Evolutionary conservation across 192 early-diverging fungal genomes (phyloP), one percentile per base, ranked within the genome.

Genomic region (Phycomyces blakesleeanus): DNA sequence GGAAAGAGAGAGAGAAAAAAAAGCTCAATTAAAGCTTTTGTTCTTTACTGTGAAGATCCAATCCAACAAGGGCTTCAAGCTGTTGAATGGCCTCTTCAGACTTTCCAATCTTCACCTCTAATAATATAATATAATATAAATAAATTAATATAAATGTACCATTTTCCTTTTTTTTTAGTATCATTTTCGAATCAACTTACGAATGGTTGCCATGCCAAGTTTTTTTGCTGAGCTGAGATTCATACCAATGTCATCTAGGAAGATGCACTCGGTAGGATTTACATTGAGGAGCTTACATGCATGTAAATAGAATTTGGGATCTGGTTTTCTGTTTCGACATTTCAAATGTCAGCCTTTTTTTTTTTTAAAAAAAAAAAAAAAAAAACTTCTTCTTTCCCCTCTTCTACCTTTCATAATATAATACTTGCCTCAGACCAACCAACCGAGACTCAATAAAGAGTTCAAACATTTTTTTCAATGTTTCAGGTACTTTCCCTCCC

Each of bases 321-420:
- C 92, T 1, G 93, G 93, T 68, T 95, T 95, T 51, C 91, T 78
- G 63, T n/a, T n/a, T n/a, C n/a, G n/a, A n/a, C n/a, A n/a, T n/a
- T n/a, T n/a, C n/a, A n/a, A n/a, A n/a, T n/a, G n/a, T n/a, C n/a
- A n/a, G n/a, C n/a, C n/a, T n/a, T n/a, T n/a, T n/a, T n/a, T n/a
- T n/a, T n/a, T n/a, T n/a, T n/a, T n/a, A n/a, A n/a, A n/a, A n/a
- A n/a, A n/a, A n/a, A n/a, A n/a, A n/a, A n/a, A n/a, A n/a, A n/a
- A n/a, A n/a, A n/a, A n/a, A n/a, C n/a, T n/a, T n/a, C n/a, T n/a
- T n/a, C n/a, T n/a, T n/a, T n/a, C n/a, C n/a, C n/a, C n/a, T n/a
- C n/a, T n/a, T n/a, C n/a, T n/a, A n/a, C n/a, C n/a, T n/a, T n/a
- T n/a, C n/a, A n/a, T n/a, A n/a, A n/a, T n/a, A n/a, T n/a, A n/a